Base-by-base conservation (phyloP, 805 yeast genomes). In the Brettanomyces custersianus region DNA sequence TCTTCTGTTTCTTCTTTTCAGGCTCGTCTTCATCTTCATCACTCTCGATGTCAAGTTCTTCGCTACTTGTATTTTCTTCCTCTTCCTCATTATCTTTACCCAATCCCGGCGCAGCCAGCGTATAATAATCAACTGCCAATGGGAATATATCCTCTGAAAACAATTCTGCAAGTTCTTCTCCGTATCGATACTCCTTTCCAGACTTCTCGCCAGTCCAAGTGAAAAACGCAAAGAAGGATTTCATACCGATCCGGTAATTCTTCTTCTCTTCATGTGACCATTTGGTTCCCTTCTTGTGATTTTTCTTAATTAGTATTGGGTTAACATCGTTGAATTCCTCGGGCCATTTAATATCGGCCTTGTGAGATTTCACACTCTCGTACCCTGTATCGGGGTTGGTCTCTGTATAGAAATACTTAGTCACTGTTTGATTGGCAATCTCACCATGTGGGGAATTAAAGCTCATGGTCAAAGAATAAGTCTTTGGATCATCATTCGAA, bases 191-290 rank as follows among this genome's bases (percentile, higher is more conserved):
- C 52, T 77, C 92, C 57, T 76, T 83, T 2, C 85, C 82, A 2
- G 85, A 80, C 43, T 77, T 79, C 24, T 60, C 54, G 0, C 94
- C 95, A 1, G 92, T 80, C 88, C 94, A 87, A 33, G 65, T 63
- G 52, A 87, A 88, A 79, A 88, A 88, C 5, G 86, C 80, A 57
- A 90, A 88, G 49, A 90, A 80, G 11, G 90, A 77, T 50, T 79
- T 78, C 86, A 80, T 80, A 4, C 88, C 88, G 15, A 65, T 51
- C 39, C 88, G 60, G 50, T 80, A 80, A 38, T 64, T 62, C 47
- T 69, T 75, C 55, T 79, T 79, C 29, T 75, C 77, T 16, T 68
- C 72, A 16, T 55, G 43, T n/a, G 64, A 46, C 21, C 66, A 63
- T 16, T 53, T 53, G 2, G 30, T 21, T 11, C 41, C 44, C 2